These are phyloP conservation scores for Centaurea solstitialis DNA, from an alignment of 129 eudicot species.

Conservation along the genomic window DNA sequence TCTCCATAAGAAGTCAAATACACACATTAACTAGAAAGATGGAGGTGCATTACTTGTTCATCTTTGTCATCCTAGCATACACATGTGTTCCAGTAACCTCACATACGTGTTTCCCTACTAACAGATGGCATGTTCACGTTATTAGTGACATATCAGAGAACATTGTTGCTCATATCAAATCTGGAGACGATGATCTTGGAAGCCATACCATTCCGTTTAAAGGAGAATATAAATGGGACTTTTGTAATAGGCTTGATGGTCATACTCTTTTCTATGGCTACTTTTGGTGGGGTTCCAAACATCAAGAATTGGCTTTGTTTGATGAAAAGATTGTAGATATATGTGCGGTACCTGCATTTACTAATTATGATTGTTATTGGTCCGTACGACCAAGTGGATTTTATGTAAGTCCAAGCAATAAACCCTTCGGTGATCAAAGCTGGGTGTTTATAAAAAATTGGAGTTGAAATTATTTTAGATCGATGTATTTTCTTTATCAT, in stretches of 20 bases:
- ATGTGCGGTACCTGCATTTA: not conserved
- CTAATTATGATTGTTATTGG: not conserved
- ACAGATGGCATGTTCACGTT: not conserved
- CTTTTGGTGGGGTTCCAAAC: not conserved
- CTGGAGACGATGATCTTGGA: not conserved
- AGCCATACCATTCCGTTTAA: not conserved
- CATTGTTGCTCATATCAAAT: not conserved
- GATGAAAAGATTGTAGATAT: not conserved
- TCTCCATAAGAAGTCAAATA: not conserved
- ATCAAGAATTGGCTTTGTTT: not conserved
- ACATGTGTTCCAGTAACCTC: not conserved
- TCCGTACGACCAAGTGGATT: no score
- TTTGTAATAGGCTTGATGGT: not conserved
- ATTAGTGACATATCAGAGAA: not conserved
- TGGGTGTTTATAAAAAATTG: not conserved
- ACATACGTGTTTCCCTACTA: not conserved
- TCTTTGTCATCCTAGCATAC: not conserved
- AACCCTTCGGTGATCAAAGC: no score
- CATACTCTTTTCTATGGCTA: not conserved
- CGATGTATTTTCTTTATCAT: not conserved
- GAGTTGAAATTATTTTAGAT: not conserved
- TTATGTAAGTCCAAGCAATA: not conserved
- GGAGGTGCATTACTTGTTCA: not conserved
- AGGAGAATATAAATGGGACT: not conserved
- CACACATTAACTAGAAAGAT: not conserved